Conservation (phyloP, 352 stramenopile genomes). For the Pythium sukuiense region DNA sequence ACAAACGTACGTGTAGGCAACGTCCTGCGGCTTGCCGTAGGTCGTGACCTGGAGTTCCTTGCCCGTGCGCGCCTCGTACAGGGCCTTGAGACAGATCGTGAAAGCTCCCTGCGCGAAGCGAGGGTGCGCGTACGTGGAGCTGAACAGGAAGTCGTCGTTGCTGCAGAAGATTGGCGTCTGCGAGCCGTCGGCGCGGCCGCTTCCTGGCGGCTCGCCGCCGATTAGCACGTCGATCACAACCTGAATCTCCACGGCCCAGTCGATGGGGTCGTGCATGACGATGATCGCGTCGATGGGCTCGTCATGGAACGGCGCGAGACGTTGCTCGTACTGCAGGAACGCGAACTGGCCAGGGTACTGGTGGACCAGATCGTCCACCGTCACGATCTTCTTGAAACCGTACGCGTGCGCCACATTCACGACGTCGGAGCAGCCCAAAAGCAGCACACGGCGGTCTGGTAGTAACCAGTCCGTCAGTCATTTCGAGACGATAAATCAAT, state of each 20-base stretch:
- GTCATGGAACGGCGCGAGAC: conserved; percentile 50
- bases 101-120: conserved; percentile 86
- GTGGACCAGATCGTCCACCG: conserved; percentile 68
- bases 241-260: conserved; percentile 89
- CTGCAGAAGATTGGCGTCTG: conserved; percentile 85
- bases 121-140: conserved; percentile 73
- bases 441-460: conserved; percentile 74
- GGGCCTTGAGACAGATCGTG: conserved; percentile 68
- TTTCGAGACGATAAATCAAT: background rate
- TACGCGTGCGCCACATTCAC: conserved; percentile 70
- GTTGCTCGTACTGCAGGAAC: conserved; percentile 70
- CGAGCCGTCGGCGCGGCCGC: conserved; percentile 41
- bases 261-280: conserved; percentile 89
- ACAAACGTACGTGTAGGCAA: conserved; percentile 71
- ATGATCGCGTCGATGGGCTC: conserved; percentile 87
- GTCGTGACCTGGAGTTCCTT: conserved; percentile 65
- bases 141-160: conserved; percentile 91
- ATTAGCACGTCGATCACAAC: conserved; percentile 88
- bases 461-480: background rate
- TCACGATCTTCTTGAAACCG: conserved; percentile 84
- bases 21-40: conserved; percentile 81
- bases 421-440: conserved; percentile 85
- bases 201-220: conserved; percentile 72
- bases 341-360: conserved; percentile 80
- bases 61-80: conserved; percentile 74